Evolutionary conservation across 2,329 filamentous ascomycete species (phyloP), one percentile per base, ranked within the genome.

Genomic region (Alternaria gaisen): DNA sequence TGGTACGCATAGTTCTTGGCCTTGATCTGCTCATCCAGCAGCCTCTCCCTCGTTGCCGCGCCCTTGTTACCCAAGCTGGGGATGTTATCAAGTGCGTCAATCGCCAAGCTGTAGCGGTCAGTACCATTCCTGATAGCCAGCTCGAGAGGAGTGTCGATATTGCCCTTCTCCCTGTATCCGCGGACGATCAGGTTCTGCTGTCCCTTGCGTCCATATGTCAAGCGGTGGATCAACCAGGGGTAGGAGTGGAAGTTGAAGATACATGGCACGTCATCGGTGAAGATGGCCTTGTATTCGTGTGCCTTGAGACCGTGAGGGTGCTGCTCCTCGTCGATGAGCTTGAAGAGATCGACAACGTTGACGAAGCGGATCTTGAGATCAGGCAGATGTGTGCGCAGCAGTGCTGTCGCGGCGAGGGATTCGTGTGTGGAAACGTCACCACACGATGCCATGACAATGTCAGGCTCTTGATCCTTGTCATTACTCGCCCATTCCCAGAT

Each of bases 211-310:
- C 90, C 90, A 81, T 93, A 93, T 0, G 90, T 91, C 68, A 94
- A 79, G 52, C 91, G 85, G 80, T 93, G 91, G 53, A 94, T 86
- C 71, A 94, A 83, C 90, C 89, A 93, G 9, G 91, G 91, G 80
- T 94, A 93, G 32, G 87, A 90, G 81, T 94, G 91, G 86, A 93
- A 94, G 82, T 93, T 93, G 83, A 94, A 93, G 73, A 93, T 88
- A 74, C 92, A 83, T 22, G 91, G 91, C 66, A 84, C 88, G 81
- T 92, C 82, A 16, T 84, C 83, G 1, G 91, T 93, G 83, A 94
- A 94, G 66, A 93, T 80, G 40, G 89, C 83, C 14, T 79, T 79
- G 86, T 89, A 94, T 73, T 92, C 88, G 18, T 71, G 67, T 0
- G 69, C 67, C 18, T 57, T 52, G 58, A 93, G 83, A 41, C 91